Evolutionary conservation across 257 asterid genomes (phyloP), one percentile per base, ranked within the genome.

Genomic region (Ligustrum vulgare): DNA sequence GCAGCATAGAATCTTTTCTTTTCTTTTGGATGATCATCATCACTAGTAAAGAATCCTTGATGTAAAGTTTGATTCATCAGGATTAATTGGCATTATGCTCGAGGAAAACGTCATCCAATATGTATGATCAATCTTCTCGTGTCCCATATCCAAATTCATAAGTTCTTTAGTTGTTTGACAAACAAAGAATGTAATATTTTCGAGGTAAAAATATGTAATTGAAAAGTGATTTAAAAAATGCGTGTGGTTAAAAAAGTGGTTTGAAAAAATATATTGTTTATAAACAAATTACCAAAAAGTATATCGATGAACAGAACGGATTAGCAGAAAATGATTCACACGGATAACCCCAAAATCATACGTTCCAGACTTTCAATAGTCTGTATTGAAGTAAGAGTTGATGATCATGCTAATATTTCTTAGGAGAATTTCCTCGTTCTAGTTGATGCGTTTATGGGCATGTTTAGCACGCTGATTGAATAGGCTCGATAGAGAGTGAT

Each of bases 81-180:
- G 34, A 22, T 22, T 34, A 73, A 37, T 73, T 31, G 41, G 77
- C 58, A 56, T 72, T 31, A 34, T 71, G 51, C 76, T 75, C 13
- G 15, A 31, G n/a, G 69, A 70, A 80, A 71, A 70, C 80, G 71
- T 73, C 77, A 67, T 65, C 75, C 72, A 36, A 68, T 71, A 35
- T 69, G 33, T 67, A 68, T 69, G 56, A 71, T 78, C 81, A 20
- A 36, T 74, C 67, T 51, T 62, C 43, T 72, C 15, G 65, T 67
- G 67, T 41, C 58, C 72, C 69, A 75, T 70, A 66, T 76, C 77
- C 71, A 75, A 18, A 78, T 75, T 77, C 78, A 35, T 67, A 69
- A 6, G 18, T 28, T 11, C 58, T 47, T 18, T 20, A 20, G 56
- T 22, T 9, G 20, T 37, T n/a, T n/a, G n/a, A n/a, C n/a, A n/a